Evolutionary conservation across 225 moss, liverwort and hornwort species (phyloP).

Genomic region (Marchantia paleacea): DNA sequence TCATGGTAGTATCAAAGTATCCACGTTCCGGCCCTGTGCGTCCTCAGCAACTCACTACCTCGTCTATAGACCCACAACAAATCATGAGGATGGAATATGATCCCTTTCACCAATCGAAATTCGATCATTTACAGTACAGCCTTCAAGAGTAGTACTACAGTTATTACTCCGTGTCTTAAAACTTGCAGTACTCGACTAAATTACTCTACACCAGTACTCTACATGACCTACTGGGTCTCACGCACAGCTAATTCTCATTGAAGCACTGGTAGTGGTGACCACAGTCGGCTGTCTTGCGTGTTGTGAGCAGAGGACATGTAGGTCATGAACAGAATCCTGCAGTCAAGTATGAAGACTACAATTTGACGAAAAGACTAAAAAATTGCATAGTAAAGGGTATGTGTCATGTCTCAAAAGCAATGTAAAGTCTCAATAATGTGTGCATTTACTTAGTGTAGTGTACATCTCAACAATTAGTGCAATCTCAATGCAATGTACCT

Average conservation of each 20-base stretch:
- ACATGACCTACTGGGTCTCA: background rate
- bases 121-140: background rate
- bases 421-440: background rate
- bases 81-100: background rate
- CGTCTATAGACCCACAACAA: background rate
- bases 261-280: background rate
- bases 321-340: background rate
- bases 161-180: background rate
- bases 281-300: background rate
- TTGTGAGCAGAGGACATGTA: background rate
- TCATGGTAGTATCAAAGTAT: background rate
- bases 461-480: background rate
- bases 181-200: background rate
- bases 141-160: background rate
- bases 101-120: background rate
- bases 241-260: background rate
- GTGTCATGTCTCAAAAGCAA: background rate
- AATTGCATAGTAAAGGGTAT: background rate
- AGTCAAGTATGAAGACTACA: background rate
- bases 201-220: background rate
- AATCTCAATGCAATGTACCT: background rate
- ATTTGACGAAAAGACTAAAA: background rate
- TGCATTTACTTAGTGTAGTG: background rate
- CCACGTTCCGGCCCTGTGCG: background rate
- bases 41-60: background rate